Evolutionary conservation across 1,284 basidiomycete genomes (phyloP), one percentile per base, ranked within the genome.

Genomic region (Austroboletus novae-zelandiae): DNA sequence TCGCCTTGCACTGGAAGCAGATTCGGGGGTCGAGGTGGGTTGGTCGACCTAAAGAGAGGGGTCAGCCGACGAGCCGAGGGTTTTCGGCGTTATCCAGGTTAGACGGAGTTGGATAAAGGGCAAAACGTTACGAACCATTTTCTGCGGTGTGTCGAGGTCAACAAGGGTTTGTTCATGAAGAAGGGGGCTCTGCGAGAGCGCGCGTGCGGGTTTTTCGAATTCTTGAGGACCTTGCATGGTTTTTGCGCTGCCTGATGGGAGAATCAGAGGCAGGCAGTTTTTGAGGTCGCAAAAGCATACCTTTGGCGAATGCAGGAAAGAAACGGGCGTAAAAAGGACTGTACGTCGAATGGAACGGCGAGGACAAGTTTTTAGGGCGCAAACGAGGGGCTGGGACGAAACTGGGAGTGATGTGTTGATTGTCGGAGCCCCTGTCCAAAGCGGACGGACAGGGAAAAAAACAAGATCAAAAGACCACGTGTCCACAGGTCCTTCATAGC

Each of bases 391-490:
- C 54, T 49, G 25, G 50, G 51, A 34, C 44, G 47, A 31, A 40
- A 51, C 61, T 56, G 54, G 53, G 56, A 60, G 50, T 49, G 64
- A 59, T 68, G 64, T 51, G 64, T 66, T 53, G 66, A 66, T 69
- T 69, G 64, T 69, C 67, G 61, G 65, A 69, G 64, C 64, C 64
- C 64, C 64, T 66, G 64, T 69, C 64, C 63, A 65, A 61, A 53
- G 55, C 62, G 59, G 65, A 59, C 55, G 49, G 60, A 64, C 66
- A 67, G 61, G 63, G 65, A 67, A 68, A 65, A 35, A 65, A 65
- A 66, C 62, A 48, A 67, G 61, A 68, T 66, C 65, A 66, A 65
- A 66, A 45, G 48, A 52, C 43, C 64, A 66, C 64, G 64, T 65
- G 64, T 48, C 31, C 50, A 52, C 10, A 3, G 9, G 61, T 64